Conservation (phyloP, 768 basidiomycete genomes). For the Macrolepiota albuminosa region DNA sequence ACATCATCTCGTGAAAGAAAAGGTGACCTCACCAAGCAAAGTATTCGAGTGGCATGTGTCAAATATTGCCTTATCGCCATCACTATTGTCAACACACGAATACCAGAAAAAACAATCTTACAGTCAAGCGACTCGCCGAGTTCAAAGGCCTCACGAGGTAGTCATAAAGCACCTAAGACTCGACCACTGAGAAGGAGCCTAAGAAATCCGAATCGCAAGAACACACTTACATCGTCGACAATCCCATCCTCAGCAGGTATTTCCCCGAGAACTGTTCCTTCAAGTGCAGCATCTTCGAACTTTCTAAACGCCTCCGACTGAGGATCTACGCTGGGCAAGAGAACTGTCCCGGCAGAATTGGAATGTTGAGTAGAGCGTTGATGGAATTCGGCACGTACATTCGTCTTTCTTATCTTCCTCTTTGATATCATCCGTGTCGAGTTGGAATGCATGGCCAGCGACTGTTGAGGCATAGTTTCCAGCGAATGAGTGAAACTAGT, state of each 20-base stretch:
- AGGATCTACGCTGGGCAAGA: neutral
- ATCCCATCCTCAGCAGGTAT: neutral
- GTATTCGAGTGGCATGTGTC: neutral
- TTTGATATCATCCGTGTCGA: neutral
- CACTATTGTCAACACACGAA: neutral
- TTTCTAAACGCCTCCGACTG: neutral
- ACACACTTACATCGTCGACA: neutral
- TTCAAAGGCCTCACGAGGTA: neutral
- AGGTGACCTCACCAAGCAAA: neutral
- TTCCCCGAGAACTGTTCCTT: neutral
- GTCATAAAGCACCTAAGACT: neutral
- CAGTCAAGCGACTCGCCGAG: neutral
- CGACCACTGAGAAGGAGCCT: neutral
- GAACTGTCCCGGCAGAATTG: neutral
- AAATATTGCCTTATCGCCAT: neutral
- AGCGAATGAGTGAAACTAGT: neutral
- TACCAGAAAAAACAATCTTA: neutral
- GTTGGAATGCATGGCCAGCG: neutral
- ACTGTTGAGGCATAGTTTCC: neutral
- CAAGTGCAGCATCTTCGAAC: neutral
- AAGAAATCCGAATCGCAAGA: neutral
- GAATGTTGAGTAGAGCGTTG: no score
- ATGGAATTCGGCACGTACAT: neutral
- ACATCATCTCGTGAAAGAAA: neutral
- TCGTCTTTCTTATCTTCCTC: neutral